These are phyloP conservation scores for Colletotrichum tropicicola DNA, from an alignment of 2,329 filamentous ascomycete genomes.

Conservation along the genomic window DNA sequence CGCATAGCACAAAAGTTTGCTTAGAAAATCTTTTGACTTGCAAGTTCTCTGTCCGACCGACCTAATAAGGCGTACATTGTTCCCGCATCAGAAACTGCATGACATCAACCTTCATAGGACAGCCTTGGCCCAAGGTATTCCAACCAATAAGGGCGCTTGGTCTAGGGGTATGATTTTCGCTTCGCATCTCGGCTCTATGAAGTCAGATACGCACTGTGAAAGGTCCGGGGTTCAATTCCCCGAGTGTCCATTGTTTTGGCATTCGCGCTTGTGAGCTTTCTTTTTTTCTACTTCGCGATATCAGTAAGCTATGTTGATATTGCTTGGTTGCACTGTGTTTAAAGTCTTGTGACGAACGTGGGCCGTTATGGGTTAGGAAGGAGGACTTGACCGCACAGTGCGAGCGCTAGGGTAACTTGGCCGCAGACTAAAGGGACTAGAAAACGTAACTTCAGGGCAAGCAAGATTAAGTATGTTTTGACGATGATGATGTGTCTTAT, in stretches of 20 bases:
- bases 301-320: background rate
- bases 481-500: too few species aligned
- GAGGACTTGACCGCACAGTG: background rate
- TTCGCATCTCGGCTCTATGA: background rate
- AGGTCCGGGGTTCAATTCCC: background rate
- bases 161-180: background rate
- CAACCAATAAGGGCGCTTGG: background rate
- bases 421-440: too few species aligned
- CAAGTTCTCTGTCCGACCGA: too few species aligned
- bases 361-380: background rate
- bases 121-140: accelerated
- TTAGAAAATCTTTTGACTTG: too few species aligned
- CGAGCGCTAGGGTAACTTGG: too few species aligned
- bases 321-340: background rate
- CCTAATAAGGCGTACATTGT: too few species aligned
- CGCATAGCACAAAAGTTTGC: too few species aligned
- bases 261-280: background rate
- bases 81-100: too few species aligned
- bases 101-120: too few species aligned
- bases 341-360: background rate
- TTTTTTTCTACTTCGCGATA: background rate
- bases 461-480: too few species aligned
- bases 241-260: background rate
- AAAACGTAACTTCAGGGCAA: too few species aligned
- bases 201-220: background rate